These are phyloP conservation scores for Suillus clintonianus DNA, from an alignment of 768 basidiomycete genomes.

Conservation along the genomic window DNA sequence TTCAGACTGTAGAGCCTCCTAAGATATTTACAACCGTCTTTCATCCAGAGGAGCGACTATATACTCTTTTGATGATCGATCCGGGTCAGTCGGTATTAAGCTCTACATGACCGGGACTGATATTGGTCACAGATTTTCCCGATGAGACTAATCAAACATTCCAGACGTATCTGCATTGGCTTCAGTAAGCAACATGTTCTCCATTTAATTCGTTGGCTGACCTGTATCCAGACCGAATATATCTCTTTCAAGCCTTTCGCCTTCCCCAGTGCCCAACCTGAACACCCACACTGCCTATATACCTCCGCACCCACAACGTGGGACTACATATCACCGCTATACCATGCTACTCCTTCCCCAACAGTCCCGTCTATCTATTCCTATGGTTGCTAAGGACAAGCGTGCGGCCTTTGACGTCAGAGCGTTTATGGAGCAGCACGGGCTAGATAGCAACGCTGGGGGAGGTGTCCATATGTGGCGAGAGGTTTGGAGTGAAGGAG, in stretches of 20 bases:
- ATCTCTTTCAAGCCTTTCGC: slow-evolving; percentile 62
- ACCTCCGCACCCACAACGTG: slow-evolving; percentile 89
- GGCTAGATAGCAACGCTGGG: slow-evolving; percentile 53
- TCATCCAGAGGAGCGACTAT: slow-evolving; percentile 77
- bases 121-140: slow-evolving; percentile 67
- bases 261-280: slow-evolving; percentile 39
- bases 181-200: slow-evolving; percentile 55
- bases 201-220: slow-evolving; percentile 11
- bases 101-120: neutral
- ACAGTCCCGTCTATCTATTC: slow-evolving; percentile 46
- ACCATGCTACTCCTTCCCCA: slow-evolving; percentile 76
- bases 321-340: slow-evolving; percentile 91
- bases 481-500: slow-evolving; percentile 69
- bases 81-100: slow-evolving; percentile 57
- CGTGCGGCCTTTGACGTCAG: slow-evolving; percentile 70
- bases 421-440: slow-evolving; percentile 57
- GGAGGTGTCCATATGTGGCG: slow-evolving; percentile 87
- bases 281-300: slow-evolving; percentile 73
- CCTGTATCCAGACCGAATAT: slow-evolving; percentile 69
- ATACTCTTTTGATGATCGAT: slow-evolving; percentile 89
- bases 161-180: slow-evolving; percentile 81
- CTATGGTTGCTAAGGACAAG: slow-evolving; percentile 43
- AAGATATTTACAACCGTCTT: slow-evolving; percentile 73
- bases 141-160: slow-evolving; percentile 64
- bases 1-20: slow-evolving; percentile 66